These are phyloP conservation scores for Aspergillus brunneoviolaceus DNA, from an alignment of 2,329 filamentous ascomycete species.

Conservation along the genomic window DNA sequence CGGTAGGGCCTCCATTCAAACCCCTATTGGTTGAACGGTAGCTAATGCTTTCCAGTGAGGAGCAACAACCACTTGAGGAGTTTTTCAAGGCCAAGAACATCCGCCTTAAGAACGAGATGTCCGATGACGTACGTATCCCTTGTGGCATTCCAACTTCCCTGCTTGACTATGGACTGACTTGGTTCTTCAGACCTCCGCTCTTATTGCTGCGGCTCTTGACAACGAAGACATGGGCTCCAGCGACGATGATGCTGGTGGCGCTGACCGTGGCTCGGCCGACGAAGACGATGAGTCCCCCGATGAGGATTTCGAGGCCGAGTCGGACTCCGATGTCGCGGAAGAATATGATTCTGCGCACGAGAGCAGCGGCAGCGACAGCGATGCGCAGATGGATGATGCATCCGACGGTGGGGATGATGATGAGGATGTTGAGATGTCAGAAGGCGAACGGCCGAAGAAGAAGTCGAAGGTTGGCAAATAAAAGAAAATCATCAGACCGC, in stretches of 20 bases:
- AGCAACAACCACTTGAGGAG: slow-evolving; percentile 91
- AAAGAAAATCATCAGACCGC: neutral
- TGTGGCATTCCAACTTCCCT: neutral
- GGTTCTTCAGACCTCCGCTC: slow-evolving; percentile 49
- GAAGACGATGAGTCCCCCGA: slow-evolving; percentile 95
- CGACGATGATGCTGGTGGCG: slow-evolving; percentile 70
- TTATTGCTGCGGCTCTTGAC: slow-evolving; percentile 77
- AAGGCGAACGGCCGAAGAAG: slow-evolving; percentile 61
- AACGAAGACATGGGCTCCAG: slow-evolving; percentile 81
- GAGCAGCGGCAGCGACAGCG: slow-evolving; percentile 70
- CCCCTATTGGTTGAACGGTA: slow-evolving; percentile 6
- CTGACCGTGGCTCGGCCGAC: slow-evolving; percentile 86
- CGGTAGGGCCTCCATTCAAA: slow-evolving; percentile 49
- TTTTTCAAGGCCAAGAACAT: slow-evolving; percentile 97
- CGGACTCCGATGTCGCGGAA: slow-evolving; percentile 92
- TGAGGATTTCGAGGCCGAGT: slow-evolving; percentile 91
- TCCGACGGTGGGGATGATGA: slow-evolving; percentile 42
- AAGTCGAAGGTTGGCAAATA: slow-evolving; percentile 55
- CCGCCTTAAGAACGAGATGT: slow-evolving; percentile 97
- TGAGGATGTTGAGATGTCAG: slow-evolving; percentile 32
- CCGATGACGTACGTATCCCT: slow-evolving; percentile 73
- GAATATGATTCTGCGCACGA: slow-evolving; percentile 92
- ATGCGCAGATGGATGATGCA: slow-evolving; percentile 58
- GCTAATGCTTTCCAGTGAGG: slow-evolving; percentile 59
- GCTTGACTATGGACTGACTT: slow-evolving; percentile 23